Conservation (phyloP, 2,329 filamentous ascomycete species). For the Alternaria arbusti region DNA sequence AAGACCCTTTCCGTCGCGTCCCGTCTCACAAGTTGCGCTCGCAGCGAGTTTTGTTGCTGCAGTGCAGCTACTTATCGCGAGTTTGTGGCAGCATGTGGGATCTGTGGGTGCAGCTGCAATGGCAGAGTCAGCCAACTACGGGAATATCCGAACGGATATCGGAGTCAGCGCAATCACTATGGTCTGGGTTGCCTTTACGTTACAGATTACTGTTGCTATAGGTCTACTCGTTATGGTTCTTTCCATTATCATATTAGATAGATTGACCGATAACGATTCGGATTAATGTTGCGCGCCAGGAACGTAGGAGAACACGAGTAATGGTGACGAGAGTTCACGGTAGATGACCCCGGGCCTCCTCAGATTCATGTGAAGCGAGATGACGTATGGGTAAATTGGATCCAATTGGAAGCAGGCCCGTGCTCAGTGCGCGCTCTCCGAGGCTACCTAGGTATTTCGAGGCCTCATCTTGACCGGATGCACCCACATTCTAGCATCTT, state of each 20-base stretch:
- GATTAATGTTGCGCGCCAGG: background rate
- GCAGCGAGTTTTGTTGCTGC: background rate
- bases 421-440: background rate
- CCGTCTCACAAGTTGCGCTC: background rate
- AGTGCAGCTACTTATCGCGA: background rate
- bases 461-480: background rate
- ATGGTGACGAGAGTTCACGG: background rate
- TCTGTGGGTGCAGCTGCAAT: slow-evolving; percentile 91
- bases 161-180: slow-evolving; percentile 71
- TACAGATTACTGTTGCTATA: background rate
- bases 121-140: slow-evolving; percentile 85
- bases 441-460: background rate
- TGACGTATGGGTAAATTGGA: background rate
- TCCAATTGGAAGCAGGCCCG: background rate
- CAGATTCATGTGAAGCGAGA: background rate
- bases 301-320: background rate
- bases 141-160: slow-evolving; percentile 79
- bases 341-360: background rate
- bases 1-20: background rate
- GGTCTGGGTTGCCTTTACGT: background rate
- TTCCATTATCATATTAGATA: background rate
- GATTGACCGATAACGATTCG: background rate
- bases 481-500: background rate
- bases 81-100: slow-evolving; percentile 66
- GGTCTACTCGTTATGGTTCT: background rate